Evolutionary conservation across 345 rosid species (phyloP).

Genomic region (Euphorbia tirucalli): DNA sequence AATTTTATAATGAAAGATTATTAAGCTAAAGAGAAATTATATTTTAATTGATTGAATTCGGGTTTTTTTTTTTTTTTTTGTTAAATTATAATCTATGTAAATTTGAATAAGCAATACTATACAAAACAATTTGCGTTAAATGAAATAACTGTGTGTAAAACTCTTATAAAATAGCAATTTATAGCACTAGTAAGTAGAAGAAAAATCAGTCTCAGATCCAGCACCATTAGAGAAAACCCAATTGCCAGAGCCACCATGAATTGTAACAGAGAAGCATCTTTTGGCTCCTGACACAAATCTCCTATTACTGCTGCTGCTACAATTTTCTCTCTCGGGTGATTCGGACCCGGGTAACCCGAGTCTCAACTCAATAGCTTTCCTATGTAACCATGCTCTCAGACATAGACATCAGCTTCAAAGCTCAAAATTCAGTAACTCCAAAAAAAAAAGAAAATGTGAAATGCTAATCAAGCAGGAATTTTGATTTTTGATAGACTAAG

Average conservation of each 20-base stretch:
- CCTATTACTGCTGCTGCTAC: too few relatives aligned
- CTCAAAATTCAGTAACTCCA: constrained; percentile 13
- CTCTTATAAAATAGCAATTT: too few relatives aligned
- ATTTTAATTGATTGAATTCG: too few relatives aligned
- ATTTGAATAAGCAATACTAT: too few relatives aligned
- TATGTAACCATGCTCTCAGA: too few relatives aligned
- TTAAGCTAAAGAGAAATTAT: too few relatives aligned
- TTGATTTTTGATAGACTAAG: not conserved
- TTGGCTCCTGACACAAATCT: constrained; percentile 48
- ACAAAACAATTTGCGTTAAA: too few relatives aligned
- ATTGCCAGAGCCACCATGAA: constrained; percentile 35
- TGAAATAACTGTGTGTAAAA: too few relatives aligned
- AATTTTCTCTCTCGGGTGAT: constrained; percentile 49
- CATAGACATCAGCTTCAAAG: constrained; percentile 45
- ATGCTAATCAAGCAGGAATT: not conserved
- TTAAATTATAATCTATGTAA: too few relatives aligned
- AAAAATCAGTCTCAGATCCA: constrained; percentile 39
- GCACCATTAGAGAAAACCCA: constrained; percentile 48
- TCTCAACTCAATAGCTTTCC: constrained; percentile 76
- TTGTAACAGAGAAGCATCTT: constrained; percentile 58
- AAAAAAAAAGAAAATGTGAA: not conserved
- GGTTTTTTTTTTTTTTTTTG: too few relatives aligned
- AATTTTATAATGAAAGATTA: too few relatives aligned
- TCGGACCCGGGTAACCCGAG: constrained; percentile 76
- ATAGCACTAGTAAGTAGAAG: too few relatives aligned